A percentile compares a stretch with the other conserved stretches of the same genome.
phyloP scores from a whole-genome alignment of 352 stramenopile genomes.

The Globisporangium okanoganense region DNA sequence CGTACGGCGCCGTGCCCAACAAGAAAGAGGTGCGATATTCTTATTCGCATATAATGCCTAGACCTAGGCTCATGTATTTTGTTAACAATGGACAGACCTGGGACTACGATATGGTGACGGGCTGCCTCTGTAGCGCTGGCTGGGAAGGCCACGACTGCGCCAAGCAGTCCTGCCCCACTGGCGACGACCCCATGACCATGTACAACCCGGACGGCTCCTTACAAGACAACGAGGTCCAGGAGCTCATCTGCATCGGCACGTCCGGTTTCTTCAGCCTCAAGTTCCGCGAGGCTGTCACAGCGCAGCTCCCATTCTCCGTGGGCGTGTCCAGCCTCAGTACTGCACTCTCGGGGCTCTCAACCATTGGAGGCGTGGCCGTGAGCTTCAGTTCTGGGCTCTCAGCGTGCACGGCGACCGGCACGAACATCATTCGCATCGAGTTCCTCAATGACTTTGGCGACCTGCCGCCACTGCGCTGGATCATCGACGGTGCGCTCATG shows the following conservation, averaged over 20 bases:
- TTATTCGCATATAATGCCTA: background rate
- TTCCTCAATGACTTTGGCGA: constrained; percentile 68
- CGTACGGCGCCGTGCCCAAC: constrained; percentile 68
- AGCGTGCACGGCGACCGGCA: constrained; percentile 39
- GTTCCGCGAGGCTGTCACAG: constrained; percentile 65
- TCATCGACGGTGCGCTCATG: constrained; percentile 55
- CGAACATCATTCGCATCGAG: constrained; percentile 61
- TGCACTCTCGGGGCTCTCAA: constrained; percentile 37
- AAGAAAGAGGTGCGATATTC: constrained; percentile 44
- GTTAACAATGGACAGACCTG: constrained; percentile 39
- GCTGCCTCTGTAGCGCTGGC: constrained; percentile 83
- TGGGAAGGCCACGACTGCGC: constrained; percentile 91
- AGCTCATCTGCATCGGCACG: constrained; percentile 56
- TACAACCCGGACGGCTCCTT: constrained; percentile 21
- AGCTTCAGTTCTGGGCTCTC: constrained; percentile 33
- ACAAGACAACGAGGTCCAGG: constrained; percentile 82
- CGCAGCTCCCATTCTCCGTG: constrained; percentile 47
- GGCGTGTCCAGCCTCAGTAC: constrained; percentile 21
- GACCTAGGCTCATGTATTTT: background rate
- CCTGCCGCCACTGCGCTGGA: constrained; percentile 54
- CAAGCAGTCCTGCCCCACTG: constrained; percentile 80
- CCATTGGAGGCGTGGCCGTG: constrained; percentile 45
- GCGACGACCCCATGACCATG: constrained; percentile 85
- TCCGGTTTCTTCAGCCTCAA: constrained; percentile 64
- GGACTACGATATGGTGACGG: constrained; percentile 86